phyloP scores from a whole-genome alignment of 441 rosid species.

The Erodium moschatum region DNA sequence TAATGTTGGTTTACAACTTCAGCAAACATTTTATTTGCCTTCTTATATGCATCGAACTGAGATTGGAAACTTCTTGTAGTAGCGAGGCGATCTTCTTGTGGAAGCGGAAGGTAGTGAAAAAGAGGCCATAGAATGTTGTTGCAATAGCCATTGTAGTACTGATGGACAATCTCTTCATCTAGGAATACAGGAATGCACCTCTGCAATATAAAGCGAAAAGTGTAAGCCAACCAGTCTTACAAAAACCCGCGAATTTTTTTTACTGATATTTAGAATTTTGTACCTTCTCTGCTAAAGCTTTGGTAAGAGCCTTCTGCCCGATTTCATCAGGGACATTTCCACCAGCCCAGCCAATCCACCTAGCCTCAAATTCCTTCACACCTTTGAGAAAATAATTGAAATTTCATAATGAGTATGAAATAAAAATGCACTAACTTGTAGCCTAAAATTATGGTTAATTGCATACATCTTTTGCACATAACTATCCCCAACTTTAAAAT shows the following conservation, averaged over 20 bases:
- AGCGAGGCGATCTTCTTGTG: slow-evolving; percentile 98
- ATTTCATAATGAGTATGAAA: slow-evolving; percentile 21
- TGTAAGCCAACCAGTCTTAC: background rate
- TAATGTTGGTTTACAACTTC: slow-evolving; percentile 84
- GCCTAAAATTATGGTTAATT: no score
- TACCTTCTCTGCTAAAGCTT: slow-evolving; percentile 95
- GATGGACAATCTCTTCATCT: slow-evolving; percentile 98
- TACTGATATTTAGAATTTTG: background rate
- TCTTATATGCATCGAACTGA: slow-evolving; percentile 88
- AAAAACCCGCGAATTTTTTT: background rate
- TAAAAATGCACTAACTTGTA: background rate
- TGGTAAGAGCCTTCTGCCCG: slow-evolving; percentile 82
- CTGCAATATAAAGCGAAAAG: slow-evolving; percentile 29
- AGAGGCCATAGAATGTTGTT: slow-evolving; percentile 98
- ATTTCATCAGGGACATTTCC: slow-evolving; percentile 93
- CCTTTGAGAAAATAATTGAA: slow-evolving; percentile 42
- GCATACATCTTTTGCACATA: no score
- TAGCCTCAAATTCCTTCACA: slow-evolving; percentile 92
- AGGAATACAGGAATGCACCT: slow-evolving; percentile 98
- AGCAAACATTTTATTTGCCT: slow-evolving; percentile 96
- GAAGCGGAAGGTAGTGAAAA: slow-evolving; percentile 93
- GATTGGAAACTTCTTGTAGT: slow-evolving; percentile 97
- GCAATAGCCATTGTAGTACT: slow-evolving; percentile 96
- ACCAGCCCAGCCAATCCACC: slow-evolving; percentile 99
- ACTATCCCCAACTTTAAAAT: no score